These are phyloP conservation scores for Colletotrichum phormii DNA, from an alignment of 2,329 filamentous ascomycete genomes.

Conservation along the genomic window DNA sequence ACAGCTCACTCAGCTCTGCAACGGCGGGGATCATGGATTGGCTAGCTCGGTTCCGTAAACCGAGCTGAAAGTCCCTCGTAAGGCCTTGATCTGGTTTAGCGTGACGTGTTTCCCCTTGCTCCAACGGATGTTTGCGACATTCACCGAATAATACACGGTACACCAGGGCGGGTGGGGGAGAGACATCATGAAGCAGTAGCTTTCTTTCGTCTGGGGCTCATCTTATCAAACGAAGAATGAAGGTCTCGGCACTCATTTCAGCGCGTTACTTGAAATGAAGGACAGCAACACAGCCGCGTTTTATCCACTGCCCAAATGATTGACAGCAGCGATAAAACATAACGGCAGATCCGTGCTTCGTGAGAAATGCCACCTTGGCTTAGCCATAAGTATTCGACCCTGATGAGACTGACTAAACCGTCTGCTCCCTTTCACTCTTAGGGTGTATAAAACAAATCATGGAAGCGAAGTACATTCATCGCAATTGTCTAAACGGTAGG, in stretches of 20 bases:
- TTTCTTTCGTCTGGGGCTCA: not conserved
- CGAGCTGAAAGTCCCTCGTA: not conserved
- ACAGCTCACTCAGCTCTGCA: no score
- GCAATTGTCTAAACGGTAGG: not conserved
- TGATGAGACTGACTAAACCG: not conserved
- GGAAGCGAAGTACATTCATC: not conserved
- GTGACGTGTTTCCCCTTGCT: not conserved
- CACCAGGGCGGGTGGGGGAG: not conserved
- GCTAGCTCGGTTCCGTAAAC: not conserved
- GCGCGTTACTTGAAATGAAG: not conserved
- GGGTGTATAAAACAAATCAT: not conserved
- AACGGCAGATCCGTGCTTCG: not conserved
- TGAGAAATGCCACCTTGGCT: not conserved
- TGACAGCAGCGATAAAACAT: not conserved
- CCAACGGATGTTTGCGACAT: not conserved
- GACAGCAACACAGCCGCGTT: not conserved
- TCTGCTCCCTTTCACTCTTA: not conserved
- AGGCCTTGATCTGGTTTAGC: not conserved
- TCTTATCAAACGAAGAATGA: not conserved
- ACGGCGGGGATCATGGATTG: not conserved
- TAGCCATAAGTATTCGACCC: not conserved
- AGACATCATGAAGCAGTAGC: constrained; percentile 20
- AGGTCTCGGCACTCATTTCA: constrained; percentile 3
- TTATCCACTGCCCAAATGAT: not conserved
- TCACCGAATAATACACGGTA: not conserved